These are phyloP conservation scores for Suhomyces maxii DNA, from an alignment of 1,139 yeast genomes.

Conservation along the genomic window DNA sequence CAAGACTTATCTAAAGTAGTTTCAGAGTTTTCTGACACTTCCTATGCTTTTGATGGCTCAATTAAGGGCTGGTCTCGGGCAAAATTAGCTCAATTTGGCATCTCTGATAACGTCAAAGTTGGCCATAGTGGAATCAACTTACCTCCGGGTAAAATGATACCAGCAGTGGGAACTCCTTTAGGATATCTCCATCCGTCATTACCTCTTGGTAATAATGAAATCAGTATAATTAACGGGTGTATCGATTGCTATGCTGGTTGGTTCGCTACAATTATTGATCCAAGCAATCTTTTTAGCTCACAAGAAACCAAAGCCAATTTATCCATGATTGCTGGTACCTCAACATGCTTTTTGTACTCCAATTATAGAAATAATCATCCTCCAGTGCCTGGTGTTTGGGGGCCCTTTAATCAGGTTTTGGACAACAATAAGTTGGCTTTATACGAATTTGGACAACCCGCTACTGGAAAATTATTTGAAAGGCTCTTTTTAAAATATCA, in stretches of 20 bases:
- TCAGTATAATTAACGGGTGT: conserved; percentile 45
- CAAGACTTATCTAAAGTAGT: conserved; percentile 12
- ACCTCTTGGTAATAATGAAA: conserved; percentile 6
- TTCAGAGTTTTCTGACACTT: conserved; percentile 4
- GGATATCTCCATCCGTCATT: conserved; percentile 15
- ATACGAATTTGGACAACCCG: conserved; percentile 58
- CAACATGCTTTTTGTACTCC: conserved; percentile 52
- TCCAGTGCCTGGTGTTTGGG: conserved; percentile 51
- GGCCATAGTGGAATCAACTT: conserved; percentile 7
- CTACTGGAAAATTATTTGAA: conserved; percentile 55
- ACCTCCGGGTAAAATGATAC: conserved; percentile 1
- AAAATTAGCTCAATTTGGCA: conserved; percentile 18
- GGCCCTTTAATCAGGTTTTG: conserved; percentile 41
- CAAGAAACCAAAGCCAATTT: conserved; percentile 23
- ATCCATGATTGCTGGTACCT: conserved; percentile 61
- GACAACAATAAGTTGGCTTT: conserved; percentile 20
- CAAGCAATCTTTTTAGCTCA: conserved; percentile 1
- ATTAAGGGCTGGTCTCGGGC: conserved; percentile 51
- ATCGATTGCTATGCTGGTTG: conserved; percentile 63
- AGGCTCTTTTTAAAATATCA: conserved; percentile 39
- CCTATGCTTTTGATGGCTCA: conserved; percentile 52
- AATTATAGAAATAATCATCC: conserved; percentile 8
- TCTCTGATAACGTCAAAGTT: conserved; percentile 14
- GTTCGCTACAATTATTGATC: conserved; percentile 30
- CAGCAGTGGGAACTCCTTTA: conserved; percentile 22